These are phyloP conservation scores for Marsdenia floribunda DNA, from an alignment of 257 asterid species.

Conservation along the genomic window DNA sequence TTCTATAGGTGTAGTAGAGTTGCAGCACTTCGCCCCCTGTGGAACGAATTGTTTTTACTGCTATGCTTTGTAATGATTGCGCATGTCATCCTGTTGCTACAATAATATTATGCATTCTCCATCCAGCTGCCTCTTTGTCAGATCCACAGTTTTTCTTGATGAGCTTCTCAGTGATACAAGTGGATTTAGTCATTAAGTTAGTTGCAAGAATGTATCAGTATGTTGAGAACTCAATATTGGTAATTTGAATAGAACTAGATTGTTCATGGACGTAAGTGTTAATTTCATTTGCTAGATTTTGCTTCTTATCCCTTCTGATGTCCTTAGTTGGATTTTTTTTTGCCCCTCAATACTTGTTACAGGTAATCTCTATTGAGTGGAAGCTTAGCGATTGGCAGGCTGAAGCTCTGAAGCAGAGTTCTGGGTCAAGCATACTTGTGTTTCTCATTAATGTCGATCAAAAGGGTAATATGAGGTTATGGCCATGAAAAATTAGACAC, in stretches of 20 bases:
- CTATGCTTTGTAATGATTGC: conserved; percentile 33
- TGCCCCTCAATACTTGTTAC: no score
- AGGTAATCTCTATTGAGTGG: no score
- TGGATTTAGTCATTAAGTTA: conserved; percentile 4
- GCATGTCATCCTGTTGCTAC: conserved; percentile 28
- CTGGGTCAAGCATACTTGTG: no score
- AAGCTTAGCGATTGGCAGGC: no score
- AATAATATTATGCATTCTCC: conserved; percentile 20
- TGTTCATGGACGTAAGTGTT: background rate
- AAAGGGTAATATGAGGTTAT: no score
- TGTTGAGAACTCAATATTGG: background rate
- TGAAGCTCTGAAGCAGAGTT: no score
- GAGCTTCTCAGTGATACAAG: background rate
- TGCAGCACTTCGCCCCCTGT: conserved; percentile 22
- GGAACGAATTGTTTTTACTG: conserved; percentile 29
- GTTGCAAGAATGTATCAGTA: conserved; percentile 9
- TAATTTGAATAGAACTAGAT: conserved; percentile 6
- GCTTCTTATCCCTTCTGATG: no score
- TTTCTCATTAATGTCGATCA: no score
- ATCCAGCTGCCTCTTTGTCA: conserved; percentile 3
- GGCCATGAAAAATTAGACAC: no score
- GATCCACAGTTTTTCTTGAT: background rate
- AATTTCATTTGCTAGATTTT: background rate
- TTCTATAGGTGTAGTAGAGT: conserved; percentile 10
- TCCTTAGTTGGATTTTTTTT: no score